Evolutionary conservation across 2,329 filamentous ascomycete species (phyloP), one percentile per base, ranked within the genome.

Genomic region (Didymella segeticola): DNA sequence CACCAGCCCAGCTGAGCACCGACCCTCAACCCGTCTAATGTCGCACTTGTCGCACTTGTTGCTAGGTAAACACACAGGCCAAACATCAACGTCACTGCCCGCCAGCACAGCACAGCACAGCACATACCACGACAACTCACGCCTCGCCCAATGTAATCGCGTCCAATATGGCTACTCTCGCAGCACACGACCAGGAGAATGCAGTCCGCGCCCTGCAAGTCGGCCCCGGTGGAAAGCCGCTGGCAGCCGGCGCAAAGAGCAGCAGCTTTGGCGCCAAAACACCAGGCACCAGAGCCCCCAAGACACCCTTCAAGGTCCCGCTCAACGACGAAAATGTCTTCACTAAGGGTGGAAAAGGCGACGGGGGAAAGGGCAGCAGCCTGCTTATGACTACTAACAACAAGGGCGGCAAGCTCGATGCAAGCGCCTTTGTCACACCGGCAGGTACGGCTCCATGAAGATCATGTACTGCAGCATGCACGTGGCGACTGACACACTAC

Each of bases 281-380:
- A 23, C 92, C 92, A 0, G 89, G 86, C 50, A 82, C 85, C 53
- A 86, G 86, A 69, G 87, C 82, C 61, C 88, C 89, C 8, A 96
- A 96, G 77, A 96, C 92, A 5, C 92, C 93, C 0, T 85, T 93
- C 70, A 89, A 88, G 68, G 77, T 90, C 42, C 83, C 87, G 7
- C 81, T 90, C 57, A 90, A 96, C 63, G 91, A 97, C 67, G 93
- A 97, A 75, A 97, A 97, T 76, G 85, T 83, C n/a, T 80, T 84
- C 8, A 79, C 85, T 56, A 84, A 79, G 23, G 83, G 79, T 30
- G 83, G 83, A 45, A 91, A 88, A 73, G 80, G 78, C 27, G 85
- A 82, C 56, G 83, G n/a, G n/a, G n/a, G 81, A 42, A 82, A 83
- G 60, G 83, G 84, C 61, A 86, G 83, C 72, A 86, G 83, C 72